A percentile compares a stretch with the other conserved stretches of the same genome.
These are phyloP conservation scores for Micractinium sp. DNA, from an alignment of 139 green algal genomes.

Conservation along the genomic window DNA sequence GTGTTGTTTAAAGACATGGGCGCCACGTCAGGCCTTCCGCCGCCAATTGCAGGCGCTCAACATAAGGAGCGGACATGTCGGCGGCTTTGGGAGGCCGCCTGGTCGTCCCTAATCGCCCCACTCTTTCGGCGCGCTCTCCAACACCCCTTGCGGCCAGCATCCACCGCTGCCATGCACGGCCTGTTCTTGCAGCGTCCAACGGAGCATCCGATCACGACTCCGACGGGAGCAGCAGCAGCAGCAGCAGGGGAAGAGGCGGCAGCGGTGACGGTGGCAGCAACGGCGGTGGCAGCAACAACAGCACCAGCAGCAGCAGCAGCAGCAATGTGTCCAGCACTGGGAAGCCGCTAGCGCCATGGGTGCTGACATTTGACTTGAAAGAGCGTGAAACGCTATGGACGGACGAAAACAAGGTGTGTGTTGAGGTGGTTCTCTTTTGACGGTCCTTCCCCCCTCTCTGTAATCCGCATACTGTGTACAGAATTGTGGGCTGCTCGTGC, in stretches of 20 bases:
- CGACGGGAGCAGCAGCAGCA: neutral
- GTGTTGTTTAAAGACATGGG: no score
- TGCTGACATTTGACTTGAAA: slow-evolving; percentile 42
- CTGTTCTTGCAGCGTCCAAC: neutral
- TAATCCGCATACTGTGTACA: no score
- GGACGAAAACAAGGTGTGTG: neutral
- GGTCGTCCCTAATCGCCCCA: no score
- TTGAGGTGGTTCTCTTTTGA: neutral
- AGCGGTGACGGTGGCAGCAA: neutral
- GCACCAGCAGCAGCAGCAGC: neutral
- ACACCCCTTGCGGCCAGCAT: no score
- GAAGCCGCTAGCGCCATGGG: slow-evolving; percentile 37
- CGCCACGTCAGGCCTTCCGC: no score
- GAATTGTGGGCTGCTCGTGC: no score
- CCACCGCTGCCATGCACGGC: neutral
- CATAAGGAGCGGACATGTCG: no score
- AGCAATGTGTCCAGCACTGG: neutral
- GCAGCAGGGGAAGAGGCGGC: neutral
- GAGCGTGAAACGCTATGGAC: slow-evolving; percentile 52
- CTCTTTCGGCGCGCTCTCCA: no score
- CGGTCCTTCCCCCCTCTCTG: no score
- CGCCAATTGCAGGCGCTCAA: no score
- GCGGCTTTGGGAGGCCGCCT: no score
- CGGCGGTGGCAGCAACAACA: neutral
- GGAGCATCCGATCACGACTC: neutral